Conservation (phyloP, 2,329 filamentous ascomycete species). For the Zymoseptoria crescenta region DNA sequence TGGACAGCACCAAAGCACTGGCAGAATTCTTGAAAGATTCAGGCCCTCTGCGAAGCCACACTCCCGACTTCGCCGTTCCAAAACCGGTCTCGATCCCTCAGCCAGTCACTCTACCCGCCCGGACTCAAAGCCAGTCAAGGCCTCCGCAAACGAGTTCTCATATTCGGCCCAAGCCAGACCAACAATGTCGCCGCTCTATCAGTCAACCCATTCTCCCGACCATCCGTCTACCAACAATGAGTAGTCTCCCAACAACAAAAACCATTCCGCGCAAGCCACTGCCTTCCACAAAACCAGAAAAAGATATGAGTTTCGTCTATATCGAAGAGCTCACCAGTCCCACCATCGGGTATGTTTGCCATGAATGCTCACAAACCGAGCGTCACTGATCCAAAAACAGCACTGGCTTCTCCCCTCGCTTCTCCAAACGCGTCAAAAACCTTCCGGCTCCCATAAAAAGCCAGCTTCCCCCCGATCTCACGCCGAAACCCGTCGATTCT, state of each 20-base stretch:
- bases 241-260: slow-evolving; percentile 2
- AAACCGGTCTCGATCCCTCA: not conserved
- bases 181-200: slow-evolving; percentile 8
- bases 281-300: not conserved
- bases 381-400: slow-evolving; percentile 7
- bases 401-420: slow-evolving; percentile 22
- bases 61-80: slow-evolving; percentile 10
- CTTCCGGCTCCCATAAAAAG: slow-evolving; percentile 7
- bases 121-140: slow-evolving; percentile 11
- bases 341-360: not conserved
- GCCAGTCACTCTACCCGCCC: not conserved
- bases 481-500: slow-evolving; percentile 11
- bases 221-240: not conserved
- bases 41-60: slow-evolving; percentile 20
- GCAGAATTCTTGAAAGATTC: slow-evolving; percentile 18
- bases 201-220: slow-evolving; percentile 5
- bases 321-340: not conserved
- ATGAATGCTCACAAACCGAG: not conserved
- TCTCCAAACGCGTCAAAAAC: slow-evolving; percentile 23
- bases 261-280: slow-evolving; percentile 3
- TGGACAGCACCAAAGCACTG: slow-evolving; percentile 15
- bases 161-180: not conserved
- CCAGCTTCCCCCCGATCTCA: slow-evolving; percentile 1
- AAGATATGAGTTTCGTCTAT: not conserved
- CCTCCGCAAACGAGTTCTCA: not conserved